Conservation (phyloP, 176 grass and related monocot species). For the Aegilops umbellulata region DNA sequence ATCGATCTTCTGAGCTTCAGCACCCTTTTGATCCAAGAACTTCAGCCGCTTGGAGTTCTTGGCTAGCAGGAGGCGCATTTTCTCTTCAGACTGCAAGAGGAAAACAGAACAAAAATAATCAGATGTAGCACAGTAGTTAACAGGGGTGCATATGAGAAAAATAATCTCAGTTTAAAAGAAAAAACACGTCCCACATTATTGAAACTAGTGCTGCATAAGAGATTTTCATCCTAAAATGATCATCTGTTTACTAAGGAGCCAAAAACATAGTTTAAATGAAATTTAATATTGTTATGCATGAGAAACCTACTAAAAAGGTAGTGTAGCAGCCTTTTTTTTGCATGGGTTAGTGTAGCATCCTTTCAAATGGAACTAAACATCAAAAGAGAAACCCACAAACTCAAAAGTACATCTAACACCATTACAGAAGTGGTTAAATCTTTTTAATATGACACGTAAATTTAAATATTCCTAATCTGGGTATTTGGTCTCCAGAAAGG, state of each 20-base stretch:
- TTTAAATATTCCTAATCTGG: neutral
- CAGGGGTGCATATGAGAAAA: neutral
- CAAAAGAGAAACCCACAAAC: neutral
- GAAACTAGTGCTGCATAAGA: neutral
- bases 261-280: neutral
- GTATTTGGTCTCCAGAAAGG: neutral
- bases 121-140: neutral
- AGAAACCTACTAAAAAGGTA: neutral
- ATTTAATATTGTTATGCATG: neutral
- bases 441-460: neutral
- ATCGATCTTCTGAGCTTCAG: constrained; percentile 73
- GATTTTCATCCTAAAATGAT: neutral
- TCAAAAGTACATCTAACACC: neutral
- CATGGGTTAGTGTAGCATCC: neutral
- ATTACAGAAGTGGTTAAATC: neutral
- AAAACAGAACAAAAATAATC: constrained; percentile 13
- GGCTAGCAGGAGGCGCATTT: constrained; percentile 70
- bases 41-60: constrained; percentile 72
- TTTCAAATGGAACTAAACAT: neutral
- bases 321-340: neutral
- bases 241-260: neutral
- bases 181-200: neutral
- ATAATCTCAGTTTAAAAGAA: neutral
- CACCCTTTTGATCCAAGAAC: constrained; percentile 65
- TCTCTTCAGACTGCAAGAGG: constrained; percentile 70